Evolutionary conservation across 345 rosid species (phyloP), one percentile per base, ranked within the genome.

Genomic region (Zanthoxylum bungeanum): DNA sequence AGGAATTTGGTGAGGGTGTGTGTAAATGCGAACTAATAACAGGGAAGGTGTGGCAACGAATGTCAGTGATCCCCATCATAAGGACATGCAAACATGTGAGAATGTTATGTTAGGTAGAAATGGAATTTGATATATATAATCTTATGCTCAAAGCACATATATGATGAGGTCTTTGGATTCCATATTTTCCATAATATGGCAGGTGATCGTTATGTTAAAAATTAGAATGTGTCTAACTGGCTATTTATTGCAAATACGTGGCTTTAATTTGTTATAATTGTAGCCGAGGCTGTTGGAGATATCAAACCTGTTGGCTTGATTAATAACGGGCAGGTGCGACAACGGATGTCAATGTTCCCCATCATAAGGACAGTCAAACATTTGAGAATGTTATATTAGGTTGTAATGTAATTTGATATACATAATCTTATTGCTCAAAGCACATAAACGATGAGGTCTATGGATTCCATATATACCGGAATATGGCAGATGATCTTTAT

Each of bases 151-250:
- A 51, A 61, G n/a, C 8, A 33, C 59, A 25, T 42, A 42, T 16
- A 10, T 33, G 46, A 16, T 39, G 24, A 33, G 33, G 10, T 27
- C 44, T 9, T 52, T 42, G n/a, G 2, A 24, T 70, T 28, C 39
- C 52, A 8, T 68, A 40, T 58, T 7, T 69, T 7, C 11, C 2
- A 27, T 21, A 44, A 57, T 37, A 25, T 52, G 27, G 44, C 42
- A 11, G 66, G 3, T 39, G 49, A 16, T 53, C 39, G 34, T 47
- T 50, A 42, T 42, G 9, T 10, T 27, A n/a, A 21, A 17, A 11
- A 51, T 27, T 37, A 66, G 42, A 75, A 51, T 75, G 39, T 71
- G 65, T 17, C 34, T 69, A 33, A 64, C 51, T n/a, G 46, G 28
- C 28, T 37, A 22, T 64, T 33, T 28, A 22, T 73, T 55, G 70